Evolutionary conservation across 768 basidiomycete genomes (phyloP), one percentile per base, ranked within the genome.

Genomic region (Coprinellus aureogranulatus): DNA sequence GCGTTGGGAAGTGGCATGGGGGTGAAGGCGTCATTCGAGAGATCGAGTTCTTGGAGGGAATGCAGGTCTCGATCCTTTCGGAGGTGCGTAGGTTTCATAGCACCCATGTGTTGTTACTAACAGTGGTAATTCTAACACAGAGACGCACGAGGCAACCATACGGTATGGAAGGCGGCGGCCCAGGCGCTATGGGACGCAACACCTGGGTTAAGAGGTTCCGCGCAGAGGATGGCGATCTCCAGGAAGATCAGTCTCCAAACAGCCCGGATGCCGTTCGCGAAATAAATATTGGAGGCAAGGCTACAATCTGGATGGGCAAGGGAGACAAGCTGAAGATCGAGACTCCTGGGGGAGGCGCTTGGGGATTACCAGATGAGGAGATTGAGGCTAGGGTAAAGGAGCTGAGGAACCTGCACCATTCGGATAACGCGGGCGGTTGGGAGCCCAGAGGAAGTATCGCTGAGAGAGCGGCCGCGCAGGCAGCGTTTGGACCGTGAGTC

Each of bases 291-390:
- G 94, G 94, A 8, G 91, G 92, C 10, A 94, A 95, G 70, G 90
- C 87, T 45, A 89, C 89, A 1, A 81, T 94, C 49, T 84, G 81
- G 75, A 94, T 95, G 88, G 90, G 91, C 37, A 90, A 92, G 64
- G 90, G 92, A 5, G 94, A 97, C 67, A 77, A 79, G 50, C 68
- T 97, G 58, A 63, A 88, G 57, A 85, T 96, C 49, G 86, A 94
- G 73, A 95, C 94, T 0, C 94, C 94, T 0, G 94, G 94, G 0
- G 94, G 88, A 9, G 94, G 94, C 6, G 94, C 86, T 2, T 96
- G 90, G 90, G 94, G 94, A 1, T 67, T 60, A 16, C 62, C 65
- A 10, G 75, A 75, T n/a, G 41, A 44, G 41, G 54, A 71, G 59
- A 45, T 61, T 49, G 56, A 65, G 59, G 64, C 73, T 73, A 61